Base-by-base conservation (phyloP, 805 yeast species). In the Candida manassasensis region DNA sequence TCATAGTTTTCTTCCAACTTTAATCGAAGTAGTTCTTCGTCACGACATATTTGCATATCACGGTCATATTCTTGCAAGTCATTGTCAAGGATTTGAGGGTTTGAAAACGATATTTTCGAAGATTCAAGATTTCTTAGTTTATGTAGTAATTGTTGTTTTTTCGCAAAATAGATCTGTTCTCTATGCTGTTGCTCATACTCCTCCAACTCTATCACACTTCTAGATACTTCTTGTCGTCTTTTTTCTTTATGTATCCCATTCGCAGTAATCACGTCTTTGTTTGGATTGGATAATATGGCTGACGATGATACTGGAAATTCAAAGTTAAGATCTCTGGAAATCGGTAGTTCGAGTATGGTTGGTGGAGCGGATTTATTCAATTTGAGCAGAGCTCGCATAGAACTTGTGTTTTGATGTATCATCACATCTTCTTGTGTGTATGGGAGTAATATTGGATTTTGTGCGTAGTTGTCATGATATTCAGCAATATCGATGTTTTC, bases 1-100 rank as follows among this genome's bases (percentile, higher is more conserved):
- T 63, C 64, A 41, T 63, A 63, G 36, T 59, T 53, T 37, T 49
- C 45, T 19, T 50, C 42, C n/a, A 60, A 35, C 38, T 54, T 59
- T 33, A 63, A 49, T 16, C 52, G 48, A n/a, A 63, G 36, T 32
- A 67, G 50, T 33, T 59, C 63, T 21, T 49, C 45, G 40, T 67
- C 73, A 19, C 65, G 39, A 17, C 45, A 40, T 6, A 40, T 41
- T 25, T 51, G 59, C 22, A 55, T 38, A 17, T 40, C 18, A 4
- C 44, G 36, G 22, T 49, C 46, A 22, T 29, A 50, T 11, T 41
- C 32, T n/a, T 32, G 12, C 13, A 67, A 47, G 25, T 64, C 67
- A 8, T 46, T 55, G 40, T 63, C 66, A 8, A 42, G 35, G 6
- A 59, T 47, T 9, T 39, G 38, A 4, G 44, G 36, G 15, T 50